A percentile compares a stretch with the other conserved stretches of the same genome.
Conservation (phyloP, 2,329 filamentous ascomycete genomes). For the Rasamsonia emersonii region DNA sequence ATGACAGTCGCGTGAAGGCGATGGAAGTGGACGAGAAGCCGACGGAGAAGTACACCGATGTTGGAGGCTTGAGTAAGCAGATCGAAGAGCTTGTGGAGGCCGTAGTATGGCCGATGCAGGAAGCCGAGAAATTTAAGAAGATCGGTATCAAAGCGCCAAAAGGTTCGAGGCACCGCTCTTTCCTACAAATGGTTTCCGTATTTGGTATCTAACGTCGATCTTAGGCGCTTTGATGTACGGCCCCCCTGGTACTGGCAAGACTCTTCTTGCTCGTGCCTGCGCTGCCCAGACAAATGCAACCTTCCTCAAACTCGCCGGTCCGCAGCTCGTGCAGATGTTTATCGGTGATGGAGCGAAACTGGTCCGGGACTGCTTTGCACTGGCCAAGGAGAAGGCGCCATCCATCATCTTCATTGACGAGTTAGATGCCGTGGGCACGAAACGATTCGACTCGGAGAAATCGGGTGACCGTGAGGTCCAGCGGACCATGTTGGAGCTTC, state of each 20-base stretch:
- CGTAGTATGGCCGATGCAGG: slow-evolving; percentile 99
- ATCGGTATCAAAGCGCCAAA: slow-evolving; percentile 99
- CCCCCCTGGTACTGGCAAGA: slow-evolving; percentile 42
- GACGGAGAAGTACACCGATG: slow-evolving; percentile 97
- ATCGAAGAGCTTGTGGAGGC: slow-evolving; percentile 98
- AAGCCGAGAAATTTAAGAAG: slow-evolving; percentile 98
- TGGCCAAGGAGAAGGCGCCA: slow-evolving; percentile 97
- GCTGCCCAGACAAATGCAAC: slow-evolving; percentile 97
- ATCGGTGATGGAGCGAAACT: slow-evolving; percentile 98
- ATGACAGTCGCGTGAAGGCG: slow-evolving; percentile 96
- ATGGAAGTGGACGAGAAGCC: slow-evolving; percentile 99
- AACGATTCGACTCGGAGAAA: slow-evolving; percentile 98
- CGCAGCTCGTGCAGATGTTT: slow-evolving; percentile 98
- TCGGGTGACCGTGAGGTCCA: slow-evolving; percentile 96
- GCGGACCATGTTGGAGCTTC: slow-evolving; percentile 94
- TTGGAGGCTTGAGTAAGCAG: slow-evolving; percentile 95
- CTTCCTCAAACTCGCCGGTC: slow-evolving; percentile 95
- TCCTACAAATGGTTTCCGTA: slow-evolving; percentile 4
- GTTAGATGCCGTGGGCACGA: slow-evolving; percentile 94
- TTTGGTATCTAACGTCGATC: slow-evolving; percentile 8
- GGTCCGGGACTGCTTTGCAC: slow-evolving; percentile 91
- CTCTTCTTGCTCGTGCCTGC: slow-evolving; percentile 76
- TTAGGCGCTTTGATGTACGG: slow-evolving; percentile 96
- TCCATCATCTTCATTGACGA: slow-evolving; percentile 99
- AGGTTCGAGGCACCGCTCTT: slow-evolving; percentile 56